These are phyloP conservation scores for Nitzschia sp. DNA, from an alignment of 108 stramenopile genomes.

Conservation along the genomic window DNA sequence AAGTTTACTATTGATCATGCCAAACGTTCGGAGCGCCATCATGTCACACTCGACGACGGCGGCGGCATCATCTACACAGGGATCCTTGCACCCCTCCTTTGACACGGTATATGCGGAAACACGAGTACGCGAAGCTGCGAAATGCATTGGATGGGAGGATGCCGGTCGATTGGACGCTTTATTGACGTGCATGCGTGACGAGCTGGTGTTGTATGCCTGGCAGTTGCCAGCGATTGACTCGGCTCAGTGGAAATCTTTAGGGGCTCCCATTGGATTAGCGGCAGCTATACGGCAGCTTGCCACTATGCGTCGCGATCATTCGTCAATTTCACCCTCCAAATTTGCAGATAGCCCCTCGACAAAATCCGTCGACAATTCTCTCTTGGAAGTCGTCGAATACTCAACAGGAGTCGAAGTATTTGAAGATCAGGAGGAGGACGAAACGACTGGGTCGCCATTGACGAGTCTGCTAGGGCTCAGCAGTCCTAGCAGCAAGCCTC, in stretches of 20 bases:
- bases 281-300: conserved; percentile 20
- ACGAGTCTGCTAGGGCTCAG: too few relatives aligned
- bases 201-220: conserved; percentile 30
- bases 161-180: conserved; percentile 1
- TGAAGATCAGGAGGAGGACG: not conserved
- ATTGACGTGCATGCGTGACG: conserved; percentile 22
- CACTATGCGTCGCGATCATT: not conserved
- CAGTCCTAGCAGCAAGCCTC: too few relatives aligned
- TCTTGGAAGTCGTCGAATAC: not conserved
- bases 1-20: too few relatives aligned
- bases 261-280: conserved; percentile 34
- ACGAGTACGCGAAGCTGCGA: conserved; percentile 6
- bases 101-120: not conserved
- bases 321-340: not conserved
- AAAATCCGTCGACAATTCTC: not conserved
- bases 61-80: too few relatives aligned
- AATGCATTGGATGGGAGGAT: conserved; percentile 5
- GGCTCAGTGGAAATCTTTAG: conserved; percentile 23
- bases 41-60: not conserved
- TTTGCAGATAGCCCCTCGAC: not conserved
- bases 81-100: not conserved
- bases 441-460: too few relatives aligned
- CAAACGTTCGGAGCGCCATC: too few relatives aligned
- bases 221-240: conserved; percentile 34
- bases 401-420: not conserved